Evolutionary conservation across 1,139 yeast genomes (phyloP).

Genomic region (Suhomyces ambrosiae): DNA sequence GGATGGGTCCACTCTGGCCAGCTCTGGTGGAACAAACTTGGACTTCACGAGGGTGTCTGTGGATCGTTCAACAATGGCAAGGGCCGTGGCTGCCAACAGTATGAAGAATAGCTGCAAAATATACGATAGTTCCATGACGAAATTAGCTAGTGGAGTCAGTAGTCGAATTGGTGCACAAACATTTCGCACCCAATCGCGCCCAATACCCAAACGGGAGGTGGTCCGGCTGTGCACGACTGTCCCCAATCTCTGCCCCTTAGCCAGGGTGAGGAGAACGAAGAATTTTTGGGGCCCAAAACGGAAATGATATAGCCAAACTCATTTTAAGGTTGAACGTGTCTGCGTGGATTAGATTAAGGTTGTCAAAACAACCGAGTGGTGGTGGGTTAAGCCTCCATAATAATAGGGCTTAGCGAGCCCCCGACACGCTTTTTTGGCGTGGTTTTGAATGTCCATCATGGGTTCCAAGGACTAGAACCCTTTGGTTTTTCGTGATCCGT

Average conservation of each 20-base stretch:
- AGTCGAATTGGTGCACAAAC: neutral
- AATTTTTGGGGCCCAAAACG: neutral
- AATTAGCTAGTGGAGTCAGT: neutral
- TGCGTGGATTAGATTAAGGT: neutral
- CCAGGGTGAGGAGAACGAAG: neutral
- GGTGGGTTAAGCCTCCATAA: too few species aligned
- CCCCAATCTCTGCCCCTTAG: neutral
- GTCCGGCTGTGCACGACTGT: neutral
- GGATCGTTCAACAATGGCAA: neutral
- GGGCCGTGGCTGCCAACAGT: neutral
- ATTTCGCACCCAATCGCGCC: neutral
- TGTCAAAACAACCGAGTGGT: neutral
- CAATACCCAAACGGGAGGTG: neutral
- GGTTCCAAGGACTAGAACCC: too few species aligned
- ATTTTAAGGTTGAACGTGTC: neutral
- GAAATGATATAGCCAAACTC: neutral
- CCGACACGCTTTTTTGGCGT: too few species aligned
- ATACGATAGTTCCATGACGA: neutral
- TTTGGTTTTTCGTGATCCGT: too few species aligned
- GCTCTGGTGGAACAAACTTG: neutral
- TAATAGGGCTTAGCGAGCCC: too few species aligned
- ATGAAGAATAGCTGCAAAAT: neutral
- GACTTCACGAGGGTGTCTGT: neutral
- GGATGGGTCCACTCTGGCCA: neutral
- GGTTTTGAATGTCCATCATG: too few species aligned